Percentiles rank a stretch among this genome's conserved stretches.
Conservation (phyloP, 371 early-diverging fungal genomes). For the Mortierella sp. region DNA sequence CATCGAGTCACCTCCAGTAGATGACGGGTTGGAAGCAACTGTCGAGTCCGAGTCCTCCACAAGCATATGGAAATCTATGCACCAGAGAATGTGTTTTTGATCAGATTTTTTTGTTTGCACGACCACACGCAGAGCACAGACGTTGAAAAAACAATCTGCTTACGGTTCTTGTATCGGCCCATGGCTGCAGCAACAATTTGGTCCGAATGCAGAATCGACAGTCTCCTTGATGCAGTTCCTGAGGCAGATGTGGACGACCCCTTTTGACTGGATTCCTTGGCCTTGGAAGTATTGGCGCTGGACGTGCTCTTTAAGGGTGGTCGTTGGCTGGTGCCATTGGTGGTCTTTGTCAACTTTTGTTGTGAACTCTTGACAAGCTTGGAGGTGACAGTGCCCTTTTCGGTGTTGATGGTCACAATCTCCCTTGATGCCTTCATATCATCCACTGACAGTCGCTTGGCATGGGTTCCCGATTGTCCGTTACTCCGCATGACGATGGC, state of each 20-base stretch:
- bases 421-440: constrained; percentile 10
- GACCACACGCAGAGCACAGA: neutral
- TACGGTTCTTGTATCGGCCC: constrained; percentile 64
- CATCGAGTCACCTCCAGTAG: constrained; percentile 55
- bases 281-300: neutral
- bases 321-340: neutral
- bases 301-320: neutral
- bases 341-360: neutral
- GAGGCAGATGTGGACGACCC: neutral
- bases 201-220: constrained; percentile 66
- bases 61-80: constrained; percentile 50
- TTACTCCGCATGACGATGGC: neutral
- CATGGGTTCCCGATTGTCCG: neutral
- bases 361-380: neutral
- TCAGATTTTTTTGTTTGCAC: neutral
- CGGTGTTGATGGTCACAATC: constrained; percentile 38
- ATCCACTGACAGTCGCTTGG: neutral
- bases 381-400: constrained; percentile 31
- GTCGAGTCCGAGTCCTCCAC: constrained; percentile 57
- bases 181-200: constrained; percentile 62
- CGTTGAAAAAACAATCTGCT: constrained; percentile 18
- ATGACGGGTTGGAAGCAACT: constrained; percentile 57
- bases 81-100: too few relatives aligned
- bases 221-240: constrained; percentile 25
- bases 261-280: constrained; percentile 17